phyloP scores from a whole-genome alignment of 169 alveolate genomes.

The Cryptosporidium parvum region DNA sequence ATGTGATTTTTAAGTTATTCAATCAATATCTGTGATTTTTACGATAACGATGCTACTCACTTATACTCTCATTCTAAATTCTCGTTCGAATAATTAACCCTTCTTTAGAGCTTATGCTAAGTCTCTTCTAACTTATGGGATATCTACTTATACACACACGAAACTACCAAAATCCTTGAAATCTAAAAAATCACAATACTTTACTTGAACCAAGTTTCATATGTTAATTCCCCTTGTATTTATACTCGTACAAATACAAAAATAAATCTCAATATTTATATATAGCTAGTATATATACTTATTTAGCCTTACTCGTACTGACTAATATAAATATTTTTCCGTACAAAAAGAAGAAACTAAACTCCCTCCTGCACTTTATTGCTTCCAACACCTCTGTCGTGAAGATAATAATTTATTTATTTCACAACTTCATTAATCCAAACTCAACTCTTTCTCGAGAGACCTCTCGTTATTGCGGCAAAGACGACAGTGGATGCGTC shows the following conservation, averaged over 20 bases:
- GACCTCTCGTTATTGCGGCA: conserved; percentile 74
- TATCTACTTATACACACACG: conserved; percentile 77
- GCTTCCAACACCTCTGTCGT: conserved; percentile 43
- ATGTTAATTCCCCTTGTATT: conserved; percentile 33
- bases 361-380: conserved; percentile 39
- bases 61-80: conserved; percentile 72
- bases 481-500: conserved; percentile 22
- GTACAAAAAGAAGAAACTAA: conserved; percentile 60
- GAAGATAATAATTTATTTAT: not conserved
- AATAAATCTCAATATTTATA: conserved; percentile 43
- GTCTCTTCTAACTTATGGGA: conserved; percentile 76
- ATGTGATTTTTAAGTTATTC: conserved; percentile 8
- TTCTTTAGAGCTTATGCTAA: conserved; percentile 76
- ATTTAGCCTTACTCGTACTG: conserved; percentile 31
- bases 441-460: conserved; percentile 51
- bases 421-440: conserved; percentile 12
- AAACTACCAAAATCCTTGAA: conserved; percentile 76
- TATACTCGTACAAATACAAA: conserved; percentile 35
- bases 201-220: conserved; percentile 74
- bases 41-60: conserved; percentile 63
- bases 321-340: conserved; percentile 17
- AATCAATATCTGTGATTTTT: conserved; percentile 31
- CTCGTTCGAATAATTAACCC: conserved; percentile 63
- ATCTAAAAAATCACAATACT: conserved; percentile 60
- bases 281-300: conserved; percentile 47